Percentiles rank a stretch among this genome's conserved stretches.
Evolutionary conservation across 805 yeast species (phyloP).

Genomic region (Wickerhamiella nectarea): DNA sequence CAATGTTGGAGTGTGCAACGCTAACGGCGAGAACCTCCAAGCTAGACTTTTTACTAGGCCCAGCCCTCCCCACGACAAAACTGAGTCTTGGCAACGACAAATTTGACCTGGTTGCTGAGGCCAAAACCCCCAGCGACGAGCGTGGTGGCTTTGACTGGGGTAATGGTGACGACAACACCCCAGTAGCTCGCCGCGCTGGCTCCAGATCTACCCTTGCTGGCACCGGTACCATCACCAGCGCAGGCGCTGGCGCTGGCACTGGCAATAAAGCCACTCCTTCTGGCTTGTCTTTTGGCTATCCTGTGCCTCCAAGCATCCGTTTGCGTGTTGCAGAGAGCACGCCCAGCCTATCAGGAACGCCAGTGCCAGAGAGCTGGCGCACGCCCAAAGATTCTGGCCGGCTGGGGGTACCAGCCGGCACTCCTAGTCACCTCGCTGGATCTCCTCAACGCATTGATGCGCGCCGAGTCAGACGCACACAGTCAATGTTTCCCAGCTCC

Average conservation of each 20-base stretch:
- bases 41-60: slow-evolving; percentile 5
- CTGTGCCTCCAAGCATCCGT: not conserved
- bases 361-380: not conserved
- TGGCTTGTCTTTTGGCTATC: not conserved
- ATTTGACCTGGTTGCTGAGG: not conserved
- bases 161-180: not conserved
- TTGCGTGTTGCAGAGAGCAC: not conserved
- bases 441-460: slow-evolving; percentile 10
- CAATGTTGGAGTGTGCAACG: slow-evolving; percentile 9
- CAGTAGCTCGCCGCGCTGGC: slow-evolving; percentile 3
- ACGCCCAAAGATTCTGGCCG: not conserved
- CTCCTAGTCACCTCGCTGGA: not conserved
- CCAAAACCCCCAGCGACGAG: slow-evolving; percentile 5
- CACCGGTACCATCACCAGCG: not conserved
- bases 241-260: too few relatives aligned
- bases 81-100: slow-evolving; percentile 4
- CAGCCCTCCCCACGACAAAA: slow-evolving; percentile 6
- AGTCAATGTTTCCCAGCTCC: slow-evolving; percentile 55
- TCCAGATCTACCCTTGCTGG: not conserved
- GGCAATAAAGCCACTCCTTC: not conserved
- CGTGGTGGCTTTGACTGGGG: slow-evolving; percentile 3
- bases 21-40: slow-evolving; percentile 3
- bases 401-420: not conserved
- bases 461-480: slow-evolving; percentile 43
- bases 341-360: not conserved